Conservation (phyloP, 2,329 filamentous ascomycete genomes). For the Mariannaea elegans region DNA sequence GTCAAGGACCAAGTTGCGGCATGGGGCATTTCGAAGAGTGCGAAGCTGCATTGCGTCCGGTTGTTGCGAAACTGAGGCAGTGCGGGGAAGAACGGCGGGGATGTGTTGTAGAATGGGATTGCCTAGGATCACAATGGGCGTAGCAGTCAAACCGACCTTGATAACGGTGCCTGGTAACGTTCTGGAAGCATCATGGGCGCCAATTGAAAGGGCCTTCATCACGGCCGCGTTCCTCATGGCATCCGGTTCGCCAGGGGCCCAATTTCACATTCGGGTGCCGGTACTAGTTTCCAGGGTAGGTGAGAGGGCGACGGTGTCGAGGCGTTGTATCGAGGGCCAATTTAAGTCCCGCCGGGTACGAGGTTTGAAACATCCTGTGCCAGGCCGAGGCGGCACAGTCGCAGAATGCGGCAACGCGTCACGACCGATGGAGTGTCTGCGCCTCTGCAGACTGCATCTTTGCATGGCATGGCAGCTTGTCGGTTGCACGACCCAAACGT, state of each 20-base stretch:
- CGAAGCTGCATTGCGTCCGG: neutral
- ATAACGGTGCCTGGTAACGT: slow-evolving; percentile 6
- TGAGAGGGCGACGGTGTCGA: neutral
- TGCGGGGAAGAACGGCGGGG: slow-evolving; percentile 18
- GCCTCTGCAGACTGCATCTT: slow-evolving; percentile 12
- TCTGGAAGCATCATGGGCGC: slow-evolving; percentile 11
- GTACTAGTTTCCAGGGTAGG: neutral
- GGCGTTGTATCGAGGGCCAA: neutral
- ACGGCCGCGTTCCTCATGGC: slow-evolving; percentile 4
- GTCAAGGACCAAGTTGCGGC: slow-evolving; percentile 9
- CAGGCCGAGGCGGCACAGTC: slow-evolving; percentile 14
- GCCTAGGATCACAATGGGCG: slow-evolving; percentile 2
- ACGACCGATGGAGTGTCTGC: slow-evolving; percentile 11
- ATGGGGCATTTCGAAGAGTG: neutral
- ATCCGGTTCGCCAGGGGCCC: slow-evolving; percentile 1
- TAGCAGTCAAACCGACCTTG: neutral
- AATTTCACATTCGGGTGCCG: neutral
- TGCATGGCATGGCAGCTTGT: slow-evolving; percentile 8
- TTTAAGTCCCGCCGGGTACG: slow-evolving; percentile 13
- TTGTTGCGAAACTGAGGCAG: slow-evolving; percentile 15
- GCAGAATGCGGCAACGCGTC: slow-evolving; percentile 12
- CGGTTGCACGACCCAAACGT: slow-evolving; percentile 12
- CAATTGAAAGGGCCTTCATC: slow-evolving; percentile 1
- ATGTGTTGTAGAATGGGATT: slow-evolving; percentile 1
- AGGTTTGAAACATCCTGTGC: slow-evolving; percentile 21